Percentiles rank a stretch among this genome's conserved stretches.
Conservation (phyloP, 495 filamentous ascomycete species). For the Daldinia caldariorum region DNA sequence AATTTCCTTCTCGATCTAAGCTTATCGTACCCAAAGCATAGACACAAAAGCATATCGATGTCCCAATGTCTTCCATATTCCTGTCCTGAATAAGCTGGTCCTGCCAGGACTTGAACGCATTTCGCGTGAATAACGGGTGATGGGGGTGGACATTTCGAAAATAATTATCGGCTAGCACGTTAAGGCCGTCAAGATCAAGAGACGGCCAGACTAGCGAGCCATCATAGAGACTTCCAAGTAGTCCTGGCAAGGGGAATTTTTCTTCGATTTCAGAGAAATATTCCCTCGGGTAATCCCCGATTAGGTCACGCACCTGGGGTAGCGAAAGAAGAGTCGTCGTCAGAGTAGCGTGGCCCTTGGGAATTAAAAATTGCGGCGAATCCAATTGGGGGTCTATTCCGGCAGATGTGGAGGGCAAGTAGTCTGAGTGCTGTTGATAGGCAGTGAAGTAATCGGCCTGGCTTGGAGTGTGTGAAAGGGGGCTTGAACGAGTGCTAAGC, state of each 20-base stretch:
- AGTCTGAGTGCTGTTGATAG: conserved; percentile 42
- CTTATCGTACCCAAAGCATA: conserved; percentile 48
- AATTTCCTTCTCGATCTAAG: conserved; percentile 23
- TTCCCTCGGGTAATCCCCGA: conserved; percentile 48
- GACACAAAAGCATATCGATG: conserved; percentile 51
- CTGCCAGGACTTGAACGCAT: conserved; percentile 46
- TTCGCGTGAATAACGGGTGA: conserved; percentile 47
- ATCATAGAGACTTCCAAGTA: conserved; percentile 42
- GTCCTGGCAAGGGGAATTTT: conserved; percentile 43
- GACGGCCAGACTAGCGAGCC: conserved; percentile 41
- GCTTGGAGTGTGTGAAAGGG: conserved; percentile 43
- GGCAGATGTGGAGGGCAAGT: conserved; percentile 39
- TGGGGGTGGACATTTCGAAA: conserved; percentile 50
- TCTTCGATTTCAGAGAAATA: conserved; percentile 49
- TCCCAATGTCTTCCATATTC: conserved; percentile 43
- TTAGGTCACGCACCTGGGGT: conserved; percentile 43
- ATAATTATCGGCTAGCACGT: conserved; percentile 45
- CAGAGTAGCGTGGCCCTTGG: conserved; percentile 46
- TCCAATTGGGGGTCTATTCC: conserved; percentile 42
- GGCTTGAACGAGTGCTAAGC: conserved; percentile 40
- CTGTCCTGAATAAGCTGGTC: conserved; percentile 40
- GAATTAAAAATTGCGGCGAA: conserved; percentile 48
- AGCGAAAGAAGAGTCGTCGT: conserved; percentile 45
- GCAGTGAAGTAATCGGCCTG: conserved; percentile 43
- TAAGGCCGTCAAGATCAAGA: conserved; percentile 41